Evolutionary conservation across 345 rosid genomes (phyloP), one percentile per base, ranked within the genome.

Genomic region (Crucihimalaya himalaica): DNA sequence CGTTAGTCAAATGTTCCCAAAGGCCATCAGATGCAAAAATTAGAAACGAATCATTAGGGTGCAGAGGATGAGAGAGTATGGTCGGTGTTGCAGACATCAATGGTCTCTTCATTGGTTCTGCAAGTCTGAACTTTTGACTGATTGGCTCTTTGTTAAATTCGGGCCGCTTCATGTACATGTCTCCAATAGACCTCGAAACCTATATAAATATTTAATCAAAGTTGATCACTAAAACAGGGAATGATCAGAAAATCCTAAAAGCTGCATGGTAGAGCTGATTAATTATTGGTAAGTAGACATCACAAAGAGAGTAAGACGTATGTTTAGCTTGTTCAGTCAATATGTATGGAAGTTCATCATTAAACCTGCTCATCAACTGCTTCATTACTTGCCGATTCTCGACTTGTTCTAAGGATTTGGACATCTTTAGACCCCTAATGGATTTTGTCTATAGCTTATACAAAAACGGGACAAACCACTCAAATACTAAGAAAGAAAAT

Each of bases 11-110:
- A 78, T 89, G 94, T 76, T 93, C 97, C 97, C 98, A 93, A 29
- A 93, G 91, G 75, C 97, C 97, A 86, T 93, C 95, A 2, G 98
- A 93, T 59, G 98, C 96, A 84, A 94, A 88, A 68, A 93, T 88
- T 71, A 91, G 94, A 86, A 91, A 87, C 35, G 88, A 86, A 83
- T 94, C 98, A 78, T 73, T 87, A 61, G 96, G 93, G 4, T 89
- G 90, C 70, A 94, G 81, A 29, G 84, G 79, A 78, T 89, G 95
- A 68, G 84, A 58, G 47, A 86, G 61, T 52, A 94, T 85, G 3
- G 89, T 74, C 8, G 97, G 98, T 68, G 77, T 64, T 76, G 91
- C 96, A 69, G 87, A 80, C 86, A 94, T 70, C 66, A 88, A 79
- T 16, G 97, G 96, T 88, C 85, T 81, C 74, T 74, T 63, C 62